Evolutionary conservation across 108 stramenopile species (phyloP).

Genomic region (Cyclotella choctawhatcheeana): DNA sequence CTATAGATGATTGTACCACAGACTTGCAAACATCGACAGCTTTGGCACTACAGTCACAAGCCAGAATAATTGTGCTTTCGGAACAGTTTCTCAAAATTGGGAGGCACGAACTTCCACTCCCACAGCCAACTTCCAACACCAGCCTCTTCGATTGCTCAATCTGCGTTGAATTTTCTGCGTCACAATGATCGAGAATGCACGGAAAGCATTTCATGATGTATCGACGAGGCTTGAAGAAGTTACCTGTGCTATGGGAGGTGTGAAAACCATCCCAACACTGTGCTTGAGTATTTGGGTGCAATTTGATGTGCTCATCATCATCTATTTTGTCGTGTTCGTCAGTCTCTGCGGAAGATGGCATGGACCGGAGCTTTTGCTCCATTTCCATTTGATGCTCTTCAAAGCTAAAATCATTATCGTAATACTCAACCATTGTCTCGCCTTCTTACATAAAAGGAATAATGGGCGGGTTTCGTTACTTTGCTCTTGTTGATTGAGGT

Average conservation of each 20-base stretch:
- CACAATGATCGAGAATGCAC: conserved; percentile 21
- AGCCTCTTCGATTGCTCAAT: neutral
- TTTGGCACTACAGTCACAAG: conserved; percentile 35
- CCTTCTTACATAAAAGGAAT: too few relatives aligned
- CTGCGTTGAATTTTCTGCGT: neutral
- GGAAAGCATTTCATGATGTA: conserved; percentile 42
- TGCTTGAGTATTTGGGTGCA: conserved; percentile 26
- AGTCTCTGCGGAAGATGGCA: neutral
- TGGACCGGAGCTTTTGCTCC: neutral
- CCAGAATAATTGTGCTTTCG: neutral
- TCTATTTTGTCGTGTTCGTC: neutral
- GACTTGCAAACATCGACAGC: conserved; percentile 26
- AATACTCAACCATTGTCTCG: conserved; percentile 25
- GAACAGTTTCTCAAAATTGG: conserved; percentile 27
- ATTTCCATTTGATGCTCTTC: neutral
- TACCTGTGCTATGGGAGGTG: conserved; percentile 28
- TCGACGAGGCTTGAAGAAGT: conserved; percentile 38
- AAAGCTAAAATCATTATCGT: conserved; percentile 28
- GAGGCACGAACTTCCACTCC: conserved; percentile 48
- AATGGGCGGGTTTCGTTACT: too few relatives aligned
- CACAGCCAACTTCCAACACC: conserved; percentile 46
- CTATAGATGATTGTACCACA: neutral
- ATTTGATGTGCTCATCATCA: neutral
- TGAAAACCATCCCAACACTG: conserved; percentile 41
- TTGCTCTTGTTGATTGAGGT: too few relatives aligned